phyloP scores from a whole-genome alignment of 495 filamentous ascomycete genomes.

The Echria macrotheca region DNA sequence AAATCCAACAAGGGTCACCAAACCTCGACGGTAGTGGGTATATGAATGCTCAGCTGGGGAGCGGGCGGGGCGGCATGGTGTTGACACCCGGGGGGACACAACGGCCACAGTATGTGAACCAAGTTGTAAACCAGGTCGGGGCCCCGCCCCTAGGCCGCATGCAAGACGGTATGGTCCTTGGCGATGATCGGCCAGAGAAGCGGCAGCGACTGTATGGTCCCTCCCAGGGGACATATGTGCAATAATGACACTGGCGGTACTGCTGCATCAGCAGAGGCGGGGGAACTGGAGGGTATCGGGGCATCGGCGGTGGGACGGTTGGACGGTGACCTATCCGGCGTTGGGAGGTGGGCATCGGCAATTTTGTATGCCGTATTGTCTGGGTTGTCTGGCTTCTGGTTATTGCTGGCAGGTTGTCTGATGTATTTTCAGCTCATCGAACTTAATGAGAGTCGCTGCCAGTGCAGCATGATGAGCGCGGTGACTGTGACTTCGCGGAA shows the following conservation, averaged over 20 bases:
- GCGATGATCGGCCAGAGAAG: conserved; percentile 32
- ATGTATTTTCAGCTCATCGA: too few species aligned
- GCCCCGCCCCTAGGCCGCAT: conserved; percentile 22
- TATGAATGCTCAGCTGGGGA: conserved; percentile 30
- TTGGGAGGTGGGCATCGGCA: too few species aligned
- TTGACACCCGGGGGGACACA: conserved; percentile 38
- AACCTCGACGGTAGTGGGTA: conserved; percentile 42
- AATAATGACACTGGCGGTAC: conserved; percentile 6
- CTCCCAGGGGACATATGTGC: conserved; percentile 15
- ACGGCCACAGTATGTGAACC: conserved; percentile 29
- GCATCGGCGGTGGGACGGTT: too few species aligned
- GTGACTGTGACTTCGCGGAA: too few species aligned
- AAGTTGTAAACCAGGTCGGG: conserved; percentile 25
- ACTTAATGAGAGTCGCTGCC: too few species aligned
- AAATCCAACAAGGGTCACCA: conserved; percentile 59
- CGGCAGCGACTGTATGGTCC: conserved; percentile 36
- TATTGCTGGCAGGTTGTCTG: too few species aligned
- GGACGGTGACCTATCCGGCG: too few species aligned
- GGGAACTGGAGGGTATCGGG: background rate
- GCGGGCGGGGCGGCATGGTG: conserved; percentile 36
- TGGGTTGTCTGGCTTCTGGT: too few species aligned
- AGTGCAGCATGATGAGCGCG: too few species aligned
- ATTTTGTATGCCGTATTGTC: too few species aligned
- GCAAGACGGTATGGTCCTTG: conserved; percentile 19
- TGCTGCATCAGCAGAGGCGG: background rate